Percentiles rank a stretch among this genome's conserved stretches.
phyloP scores from a whole-genome alignment of 495 filamentous ascomycete genomes.

The Aeminium ludgeri region DNA sequence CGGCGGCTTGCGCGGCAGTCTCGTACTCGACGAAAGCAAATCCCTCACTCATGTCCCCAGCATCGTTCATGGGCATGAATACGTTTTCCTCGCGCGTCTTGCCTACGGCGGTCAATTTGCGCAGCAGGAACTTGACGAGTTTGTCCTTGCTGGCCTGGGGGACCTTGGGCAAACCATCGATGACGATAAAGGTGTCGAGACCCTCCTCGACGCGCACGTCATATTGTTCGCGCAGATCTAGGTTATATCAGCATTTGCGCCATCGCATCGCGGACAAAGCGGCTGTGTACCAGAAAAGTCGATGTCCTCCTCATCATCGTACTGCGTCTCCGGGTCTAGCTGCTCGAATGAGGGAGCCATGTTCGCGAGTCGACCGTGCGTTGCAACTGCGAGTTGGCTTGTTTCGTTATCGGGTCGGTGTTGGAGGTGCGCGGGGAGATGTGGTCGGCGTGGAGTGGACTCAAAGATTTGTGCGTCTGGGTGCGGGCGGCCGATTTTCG shows the following conservation, averaged over 20 bases:
- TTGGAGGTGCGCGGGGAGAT: too few relatives aligned
- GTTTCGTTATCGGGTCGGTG: too few relatives aligned
- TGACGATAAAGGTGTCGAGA: constrained; percentile 83
- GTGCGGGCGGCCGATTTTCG: too few relatives aligned
- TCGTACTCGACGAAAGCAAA: constrained; percentile 87
- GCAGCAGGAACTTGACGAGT: constrained; percentile 82
- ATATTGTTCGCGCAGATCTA: constrained; percentile 77
- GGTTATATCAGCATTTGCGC: background rate
- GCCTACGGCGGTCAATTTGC: constrained; percentile 73
- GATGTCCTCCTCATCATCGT: constrained; percentile 81
- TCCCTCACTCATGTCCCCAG: constrained; percentile 58
- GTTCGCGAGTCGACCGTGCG: constrained; percentile 4
- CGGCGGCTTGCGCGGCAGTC: constrained; percentile 74
- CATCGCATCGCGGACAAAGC: constrained; percentile 3
- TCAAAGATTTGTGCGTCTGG: too few relatives aligned
- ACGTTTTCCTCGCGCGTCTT: constrained; percentile 71
- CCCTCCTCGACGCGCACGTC: constrained; percentile 92
- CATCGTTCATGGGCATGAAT: constrained; percentile 79
- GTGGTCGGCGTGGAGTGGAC: too few relatives aligned
- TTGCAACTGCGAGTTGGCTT: too few relatives aligned
- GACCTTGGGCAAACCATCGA: constrained; percentile 83
- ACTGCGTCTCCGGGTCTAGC: constrained; percentile 59
- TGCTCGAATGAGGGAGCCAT: constrained; percentile 64
- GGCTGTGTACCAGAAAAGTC: constrained; percentile 57
- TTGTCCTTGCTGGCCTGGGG: constrained; percentile 70